Conservation (phyloP, 768 basidiomycete species). For the Trametopsis cervina region DNA sequence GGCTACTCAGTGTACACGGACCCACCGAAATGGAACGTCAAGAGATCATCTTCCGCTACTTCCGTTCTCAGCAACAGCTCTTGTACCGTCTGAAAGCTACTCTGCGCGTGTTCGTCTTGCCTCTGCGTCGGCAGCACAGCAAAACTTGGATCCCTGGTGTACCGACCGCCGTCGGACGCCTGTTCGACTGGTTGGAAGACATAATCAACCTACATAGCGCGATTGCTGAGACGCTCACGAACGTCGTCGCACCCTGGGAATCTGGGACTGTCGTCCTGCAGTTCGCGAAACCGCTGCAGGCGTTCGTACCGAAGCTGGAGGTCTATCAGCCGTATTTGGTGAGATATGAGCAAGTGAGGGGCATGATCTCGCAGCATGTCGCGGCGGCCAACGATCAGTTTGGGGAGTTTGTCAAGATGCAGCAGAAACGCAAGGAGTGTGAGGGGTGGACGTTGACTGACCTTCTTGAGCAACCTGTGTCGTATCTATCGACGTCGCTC, state of each 20-base stretch:
- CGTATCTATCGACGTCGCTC: conserved; percentile 64
- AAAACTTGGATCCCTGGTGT: conserved; percentile 79
- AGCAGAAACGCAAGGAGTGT: conserved; percentile 47
- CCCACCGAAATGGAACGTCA: conserved; percentile 53
- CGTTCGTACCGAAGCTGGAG: conserved; percentile 63
- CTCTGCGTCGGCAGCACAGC: conserved; percentile 65
- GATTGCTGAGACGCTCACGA: conserved; percentile 44
- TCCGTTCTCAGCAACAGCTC: conserved; percentile 61
- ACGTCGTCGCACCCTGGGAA: conserved; percentile 18
- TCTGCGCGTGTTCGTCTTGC: conserved; percentile 67
- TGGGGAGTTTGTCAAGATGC: conserved; percentile 76
- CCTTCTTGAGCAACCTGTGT: conserved; percentile 71
- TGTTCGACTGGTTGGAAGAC: conserved; percentile 88
- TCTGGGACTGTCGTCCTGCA: conserved; percentile 31
- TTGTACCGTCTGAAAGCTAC: conserved; percentile 60
- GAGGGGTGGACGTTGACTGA: conserved; percentile 58
- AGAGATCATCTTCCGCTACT: conserved; percentile 61
- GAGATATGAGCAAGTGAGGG: conserved; percentile 58
- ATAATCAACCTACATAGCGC: conserved; percentile 72
- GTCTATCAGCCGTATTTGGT: conserved; percentile 86
- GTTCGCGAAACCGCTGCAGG: conserved; percentile 52
- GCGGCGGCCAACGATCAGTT: conserved; percentile 40
- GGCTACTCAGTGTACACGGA: conserved; percentile 35
- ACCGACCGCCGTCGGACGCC: conserved; percentile 56
- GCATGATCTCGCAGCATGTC: conserved; percentile 26